Evolutionary conservation across 805 yeast genomes (phyloP).

Genomic region (Lachancea kluyveri): DNA sequence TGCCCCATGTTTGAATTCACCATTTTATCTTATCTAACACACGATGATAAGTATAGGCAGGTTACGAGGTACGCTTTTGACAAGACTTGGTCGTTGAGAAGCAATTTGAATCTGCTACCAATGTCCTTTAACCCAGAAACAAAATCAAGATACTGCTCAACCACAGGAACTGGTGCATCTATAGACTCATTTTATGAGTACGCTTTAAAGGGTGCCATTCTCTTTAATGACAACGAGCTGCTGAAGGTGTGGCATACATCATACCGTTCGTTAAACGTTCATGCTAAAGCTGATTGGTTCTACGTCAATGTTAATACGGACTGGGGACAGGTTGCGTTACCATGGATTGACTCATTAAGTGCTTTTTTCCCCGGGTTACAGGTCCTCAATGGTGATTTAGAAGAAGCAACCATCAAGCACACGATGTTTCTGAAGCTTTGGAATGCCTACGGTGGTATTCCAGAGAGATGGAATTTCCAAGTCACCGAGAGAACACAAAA

Average conservation of each 20-base stretch:
- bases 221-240: conserved; percentile 57
- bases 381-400: conserved; percentile 69
- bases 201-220: conserved; percentile 67
- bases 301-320: conserved; percentile 50
- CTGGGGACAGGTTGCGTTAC: conserved; percentile 43
- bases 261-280: conserved; percentile 50
- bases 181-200: conserved; percentile 89
- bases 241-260: conserved; percentile 52
- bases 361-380: conserved; percentile 89
- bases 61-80: conserved; percentile 57
- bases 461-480: conserved; percentile 74
- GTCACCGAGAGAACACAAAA: not conserved
- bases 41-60: conserved; percentile 63
- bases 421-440: conserved; percentile 65
- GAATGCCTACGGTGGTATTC: conserved; percentile 74
- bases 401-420: conserved; percentile 59
- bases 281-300: conserved; percentile 46
- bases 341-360: conserved; percentile 80
- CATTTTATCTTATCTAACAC: conserved; percentile 65
- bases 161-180: conserved; percentile 86
- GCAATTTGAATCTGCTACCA: conserved; percentile 61
- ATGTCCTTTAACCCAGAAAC: conserved; percentile 63
- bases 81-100: conserved; percentile 63
- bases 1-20: conserved; percentile 79
- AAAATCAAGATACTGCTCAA: conserved; percentile 48